A percentile compares a stretch with the other conserved stretches of the same genome.
These are phyloP conservation scores for Tubosaeta sp. DNA, from an alignment of 768 basidiomycete species.

Conservation along the genomic window DNA sequence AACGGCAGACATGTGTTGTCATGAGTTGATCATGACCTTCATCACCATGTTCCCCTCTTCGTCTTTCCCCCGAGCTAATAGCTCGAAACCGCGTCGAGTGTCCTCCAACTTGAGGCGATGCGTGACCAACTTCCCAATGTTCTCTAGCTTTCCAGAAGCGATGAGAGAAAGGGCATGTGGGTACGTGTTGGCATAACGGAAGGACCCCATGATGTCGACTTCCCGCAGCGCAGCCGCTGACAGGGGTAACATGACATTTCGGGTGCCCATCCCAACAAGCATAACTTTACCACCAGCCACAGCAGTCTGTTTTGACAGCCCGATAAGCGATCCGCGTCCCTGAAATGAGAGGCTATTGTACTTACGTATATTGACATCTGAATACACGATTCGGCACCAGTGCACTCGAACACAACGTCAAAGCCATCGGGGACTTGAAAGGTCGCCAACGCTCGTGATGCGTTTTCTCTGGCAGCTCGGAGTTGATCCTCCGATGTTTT, in stretches of 20 bases:
- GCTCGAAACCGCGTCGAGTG: conserved; percentile 74
- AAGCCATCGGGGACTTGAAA: conserved; percentile 74
- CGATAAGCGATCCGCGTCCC: conserved; percentile 11
- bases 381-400: conserved; percentile 88
- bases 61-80: conserved; percentile 73
- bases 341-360: conserved; percentile 18
- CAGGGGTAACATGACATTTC: conserved; percentile 77
- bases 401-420: conserved; percentile 93
- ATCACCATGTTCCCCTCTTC: conserved; percentile 78
- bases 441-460: conserved; percentile 45
- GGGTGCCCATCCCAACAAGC: conserved; percentile 94
- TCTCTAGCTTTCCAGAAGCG: conserved; percentile 55
- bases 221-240: conserved; percentile 80
- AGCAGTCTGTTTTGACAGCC: conserved; percentile 55
- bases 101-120: conserved; percentile 68
- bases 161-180: conserved; percentile 79
- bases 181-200: conserved; percentile 90
- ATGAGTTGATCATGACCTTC: conserved; percentile 77
- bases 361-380: conserved; percentile 88
- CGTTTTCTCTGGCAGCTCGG: conserved; percentile 55
- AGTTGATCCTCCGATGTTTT: conserved; percentile 56
- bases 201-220: conserved; percentile 89
- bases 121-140: conserved; percentile 72
- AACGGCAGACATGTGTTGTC: conserved; percentile 5
- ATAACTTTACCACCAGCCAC: conserved; percentile 84